phyloP scores from a whole-genome alignment of 2,329 filamentous ascomycete genomes.

The Cladosporium halotolerans region DNA sequence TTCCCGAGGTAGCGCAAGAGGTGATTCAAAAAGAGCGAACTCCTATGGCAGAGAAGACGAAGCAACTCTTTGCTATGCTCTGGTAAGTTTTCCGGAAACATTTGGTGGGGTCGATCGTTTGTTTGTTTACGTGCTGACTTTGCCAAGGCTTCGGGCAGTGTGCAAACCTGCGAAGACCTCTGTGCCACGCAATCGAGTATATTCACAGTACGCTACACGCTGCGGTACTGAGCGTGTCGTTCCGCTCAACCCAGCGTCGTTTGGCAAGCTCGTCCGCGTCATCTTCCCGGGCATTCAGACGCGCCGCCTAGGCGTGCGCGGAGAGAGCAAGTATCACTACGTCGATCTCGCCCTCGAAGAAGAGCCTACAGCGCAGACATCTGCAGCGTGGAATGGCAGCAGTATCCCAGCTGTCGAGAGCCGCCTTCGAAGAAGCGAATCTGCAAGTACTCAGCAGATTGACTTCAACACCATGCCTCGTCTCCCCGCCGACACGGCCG shows the following conservation, averaged over 20 bases:
- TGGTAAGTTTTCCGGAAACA: slow-evolving; percentile 54
- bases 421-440: slow-evolving; percentile 26
- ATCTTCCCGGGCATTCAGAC: slow-evolving; percentile 95
- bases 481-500: slow-evolving; percentile 43
- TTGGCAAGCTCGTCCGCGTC: slow-evolving; percentile 93
- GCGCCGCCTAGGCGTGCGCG: slow-evolving; percentile 80
- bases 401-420: slow-evolving; percentile 16
- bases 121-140: slow-evolving; percentile 16
- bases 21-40: slow-evolving; percentile 73
- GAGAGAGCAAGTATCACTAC: slow-evolving; percentile 98
- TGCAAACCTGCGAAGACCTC: slow-evolving; percentile 74
- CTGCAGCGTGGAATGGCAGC: slow-evolving; percentile 18
- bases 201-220: slow-evolving; percentile 87
- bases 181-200: slow-evolving; percentile 86
- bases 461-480: slow-evolving; percentile 38
- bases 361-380: slow-evolving; percentile 29
- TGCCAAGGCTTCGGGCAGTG: slow-evolving; percentile 63
- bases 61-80: slow-evolving; percentile 82
- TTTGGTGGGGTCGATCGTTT: background rate
- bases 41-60: slow-evolving; percentile 73
- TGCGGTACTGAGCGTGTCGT: slow-evolving; percentile 92
- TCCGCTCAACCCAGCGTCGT: slow-evolving; percentile 91
- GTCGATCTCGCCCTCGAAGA: slow-evolving; percentile 48
- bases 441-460: slow-evolving; percentile 26
- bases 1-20: slow-evolving; percentile 68